A percentile compares a stretch with the other conserved stretches of the same genome.
Conservation (phyloP, 371 early-diverging fungal genomes). For the Rhizomucor miehei region DNA sequence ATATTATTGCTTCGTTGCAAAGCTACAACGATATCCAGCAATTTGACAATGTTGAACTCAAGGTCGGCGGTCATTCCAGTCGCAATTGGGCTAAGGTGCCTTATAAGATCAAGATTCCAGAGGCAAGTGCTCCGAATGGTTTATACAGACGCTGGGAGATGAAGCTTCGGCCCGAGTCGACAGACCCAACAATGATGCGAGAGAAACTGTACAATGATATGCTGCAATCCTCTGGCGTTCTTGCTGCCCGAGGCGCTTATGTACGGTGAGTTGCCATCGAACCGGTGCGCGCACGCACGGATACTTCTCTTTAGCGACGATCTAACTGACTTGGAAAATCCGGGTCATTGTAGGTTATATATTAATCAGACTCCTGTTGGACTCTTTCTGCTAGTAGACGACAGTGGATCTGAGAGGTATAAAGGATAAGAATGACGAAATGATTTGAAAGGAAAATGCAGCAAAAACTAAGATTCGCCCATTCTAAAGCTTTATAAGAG, state of each 20-base stretch:
- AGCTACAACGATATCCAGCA: constrained; percentile 22
- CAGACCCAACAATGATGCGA: constrained; percentile 42
- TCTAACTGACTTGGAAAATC: neutral
- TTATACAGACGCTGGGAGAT: constrained; percentile 28
- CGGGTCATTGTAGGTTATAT: constrained; percentile 16
- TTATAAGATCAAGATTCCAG: constrained; percentile 32
- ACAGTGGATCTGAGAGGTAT: constrained; percentile 22
- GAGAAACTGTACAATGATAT: constrained; percentile 43
- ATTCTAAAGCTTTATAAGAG: constrained; percentile 23
- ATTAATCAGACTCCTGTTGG: constrained; percentile 33
- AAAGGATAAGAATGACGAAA: neutral
- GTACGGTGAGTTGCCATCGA: constrained; percentile 14
- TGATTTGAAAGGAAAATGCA: too few species aligned
- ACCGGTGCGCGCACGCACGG: neutral
- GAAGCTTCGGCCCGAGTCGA: constrained; percentile 33
- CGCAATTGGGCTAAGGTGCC: constrained; percentile 39
- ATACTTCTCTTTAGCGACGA: too few species aligned
- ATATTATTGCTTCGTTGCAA: neutral
- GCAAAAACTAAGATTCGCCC: neutral
- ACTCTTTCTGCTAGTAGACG: constrained; percentile 37
- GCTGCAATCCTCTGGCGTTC: constrained; percentile 32
- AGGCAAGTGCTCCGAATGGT: constrained; percentile 13
- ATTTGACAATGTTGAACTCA: constrained; percentile 29
- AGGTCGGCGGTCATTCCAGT: constrained; percentile 38
- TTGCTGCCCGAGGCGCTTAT: constrained; percentile 36